Evolutionary conservation across 2,329 filamentous ascomycete species (phyloP), one percentile per base, ranked within the genome.

Genomic region (Penicillium sp.): DNA sequence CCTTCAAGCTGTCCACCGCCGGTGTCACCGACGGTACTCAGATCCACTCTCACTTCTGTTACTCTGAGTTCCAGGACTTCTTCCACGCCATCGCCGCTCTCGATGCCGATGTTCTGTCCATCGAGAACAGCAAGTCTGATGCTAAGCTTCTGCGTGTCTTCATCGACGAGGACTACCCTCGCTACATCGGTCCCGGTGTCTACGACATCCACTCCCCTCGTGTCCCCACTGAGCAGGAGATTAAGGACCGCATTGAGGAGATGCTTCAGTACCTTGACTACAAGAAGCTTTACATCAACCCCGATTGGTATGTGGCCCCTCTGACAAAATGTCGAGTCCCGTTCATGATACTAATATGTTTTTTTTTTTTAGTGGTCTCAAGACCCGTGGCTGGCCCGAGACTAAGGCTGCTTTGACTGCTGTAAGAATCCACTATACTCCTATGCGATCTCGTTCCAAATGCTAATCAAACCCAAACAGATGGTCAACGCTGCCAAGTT

Each of bases 21-120:
- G 94, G 91, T 76, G 93, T 99, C 59, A 81, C 91, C 80, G 91
- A 99, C 78, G 90, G 88, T 56, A 99, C 94, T 66, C 94, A 99
- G 85, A 97, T 99, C 78, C 94, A 99, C 88, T 97, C 92, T 62
- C 94, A 99, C 84, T 99, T 99, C 90, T 99, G 94, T 80, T 99
- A 99, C 88, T 97, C 94, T 49, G 94, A 99, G 85, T 99, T 99
- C 90, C 94, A 99, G 82, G 94, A 99, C 84, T 99, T 99, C 86
- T 99, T 99, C 91, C 91, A 97, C 81, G 94, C 94, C 80, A 99
- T 99, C 69, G 91, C 94, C 63, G 93, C 94, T 59, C 88, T 99
- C 63, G 94, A 99, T 75, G 93, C 94, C 61, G 94, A 99, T 79
- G 94, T 99, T 61, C 87, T 99, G 71, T 96, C 90, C 74, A 99